Evolutionary conservation across 345 rosid genomes (phyloP), one percentile per base, ranked within the genome.

Genomic region (Populus nigra): DNA sequence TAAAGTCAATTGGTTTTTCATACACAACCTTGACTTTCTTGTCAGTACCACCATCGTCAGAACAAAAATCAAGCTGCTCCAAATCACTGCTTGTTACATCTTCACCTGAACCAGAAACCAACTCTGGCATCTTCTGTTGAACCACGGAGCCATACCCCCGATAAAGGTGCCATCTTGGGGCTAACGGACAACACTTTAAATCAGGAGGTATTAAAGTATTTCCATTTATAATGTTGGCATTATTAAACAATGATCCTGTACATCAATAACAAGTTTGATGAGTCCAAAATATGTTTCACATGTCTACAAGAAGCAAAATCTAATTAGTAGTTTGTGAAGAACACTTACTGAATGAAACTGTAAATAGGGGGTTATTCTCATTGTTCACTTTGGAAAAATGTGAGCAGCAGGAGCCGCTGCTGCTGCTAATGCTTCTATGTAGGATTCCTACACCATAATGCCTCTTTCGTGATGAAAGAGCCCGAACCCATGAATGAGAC

Each of bases 1-100:
- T 89, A 84, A 92, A 93, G 80, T 96, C 97, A 57, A 93, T 71
- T 9, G 89, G 89, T 80, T 86, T 87, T 80, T 85, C 63, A 74
- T 65, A 73, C 78, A 80, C 76, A 79, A 72, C 55, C 49, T 78
- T 83, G 53, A 74, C 82, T 68, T 81, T 80, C 73, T 83, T 68
- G 41, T 68, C 45, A 53, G 65, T 17, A 84, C 23, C 39, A 23
- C 6, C 76, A 78, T 66, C 86, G 45, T 61, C 67, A 43, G 72
- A 73, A 73, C 78, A 81, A 36, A 66, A 45, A 73, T 53, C 69
- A 36, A 79, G 29, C 9, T 68, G 76, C 73, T 83, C 82, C 33
- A 33, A 59, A 41, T 43, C 43, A 45, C 65, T 66, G 18, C 59
- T 45, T 29, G 38, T 68, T 29, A 11, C 69, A 55, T 69, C 74